phyloP scores from a whole-genome alignment of 2,329 filamentous ascomycete genomes.

The Furcasterigmium sp. region DNA sequence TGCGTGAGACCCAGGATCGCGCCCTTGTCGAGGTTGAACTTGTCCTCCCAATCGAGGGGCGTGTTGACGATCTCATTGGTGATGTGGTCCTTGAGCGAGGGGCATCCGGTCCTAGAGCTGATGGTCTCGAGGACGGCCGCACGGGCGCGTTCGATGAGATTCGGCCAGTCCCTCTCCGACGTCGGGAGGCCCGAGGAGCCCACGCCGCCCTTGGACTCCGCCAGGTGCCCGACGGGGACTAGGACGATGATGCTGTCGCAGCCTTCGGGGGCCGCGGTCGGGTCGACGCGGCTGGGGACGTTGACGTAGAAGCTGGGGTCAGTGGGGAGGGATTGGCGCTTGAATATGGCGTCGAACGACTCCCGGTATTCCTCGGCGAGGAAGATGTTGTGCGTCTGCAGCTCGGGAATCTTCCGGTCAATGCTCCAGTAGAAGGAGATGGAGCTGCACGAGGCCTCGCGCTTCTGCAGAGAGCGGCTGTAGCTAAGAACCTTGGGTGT shows the following conservation, averaged over 20 bases:
- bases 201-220: constrained; percentile 32
- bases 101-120: constrained; percentile 51
- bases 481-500: constrained; percentile 22
- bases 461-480: constrained; percentile 33
- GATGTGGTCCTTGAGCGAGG: constrained; percentile 40
- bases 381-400: constrained; percentile 72
- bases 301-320: constrained; percentile 75
- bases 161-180: constrained; percentile 52
- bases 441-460: constrained; percentile 61
- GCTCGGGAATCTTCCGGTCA: constrained; percentile 52
- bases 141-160: constrained; percentile 55
- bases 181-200: constrained; percentile 23
- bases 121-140: constrained; percentile 57
- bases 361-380: constrained; percentile 67
- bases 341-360: constrained; percentile 73
- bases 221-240: constrained; percentile 66
- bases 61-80: constrained; percentile 61
- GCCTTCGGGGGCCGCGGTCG: constrained; percentile 59
- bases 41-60: constrained; percentile 57
- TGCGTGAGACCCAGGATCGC: constrained; percentile 69
- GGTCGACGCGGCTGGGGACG: constrained; percentile 65
- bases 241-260: constrained; percentile 64
- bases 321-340: constrained; percentile 58
- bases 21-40: constrained; percentile 71
- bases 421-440: constrained; percentile 76